Conservation (phyloP, 2,329 filamentous ascomycete species). For the Boeremia lycopersici region DNA sequence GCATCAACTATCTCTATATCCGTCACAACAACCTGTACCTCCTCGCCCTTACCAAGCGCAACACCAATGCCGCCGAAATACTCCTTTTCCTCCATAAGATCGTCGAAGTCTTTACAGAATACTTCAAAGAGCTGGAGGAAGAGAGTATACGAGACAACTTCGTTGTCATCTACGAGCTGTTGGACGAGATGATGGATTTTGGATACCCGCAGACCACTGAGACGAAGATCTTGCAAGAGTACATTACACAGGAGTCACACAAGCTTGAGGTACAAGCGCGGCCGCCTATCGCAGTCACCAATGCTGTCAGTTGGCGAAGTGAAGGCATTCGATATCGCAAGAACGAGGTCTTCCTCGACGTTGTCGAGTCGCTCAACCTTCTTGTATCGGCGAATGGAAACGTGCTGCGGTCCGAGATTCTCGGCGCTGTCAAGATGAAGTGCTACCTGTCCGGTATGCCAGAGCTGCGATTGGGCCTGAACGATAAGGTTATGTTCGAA, state of each 20-base stretch:
- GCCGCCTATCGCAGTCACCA: conserved; percentile 96
- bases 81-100: conserved; percentile 97
- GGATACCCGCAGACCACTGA: conserved; percentile 98
- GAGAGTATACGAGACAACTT: conserved; percentile 99
- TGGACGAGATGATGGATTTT: conserved; percentile 99
- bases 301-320: conserved; percentile 96
- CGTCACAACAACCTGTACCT: conserved; percentile 99
- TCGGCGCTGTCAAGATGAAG: conserved; percentile 99
- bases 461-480: conserved; percentile 88
- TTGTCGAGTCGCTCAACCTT: conserved; percentile 94
- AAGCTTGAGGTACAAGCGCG: conserved; percentile 96
- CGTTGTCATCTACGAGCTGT: conserved; percentile 96
- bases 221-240: conserved; percentile 96
- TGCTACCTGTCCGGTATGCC: conserved; percentile 99
- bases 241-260: conserved; percentile 98
- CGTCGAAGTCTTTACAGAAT: conserved; percentile 98
- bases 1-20: conserved; percentile 99
- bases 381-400: conserved; percentile 94
- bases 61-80: conserved; percentile 98
- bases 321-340: conserved; percentile 98
- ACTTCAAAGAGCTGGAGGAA: conserved; percentile 98
- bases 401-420: conserved; percentile 92
- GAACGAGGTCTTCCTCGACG: conserved; percentile 98
- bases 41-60: conserved; percentile 95
- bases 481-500: conserved; percentile 99